Evolutionary conservation across 2,329 filamentous ascomycete genomes (phyloP).

Genomic region (Exophiala sideris): DNA sequence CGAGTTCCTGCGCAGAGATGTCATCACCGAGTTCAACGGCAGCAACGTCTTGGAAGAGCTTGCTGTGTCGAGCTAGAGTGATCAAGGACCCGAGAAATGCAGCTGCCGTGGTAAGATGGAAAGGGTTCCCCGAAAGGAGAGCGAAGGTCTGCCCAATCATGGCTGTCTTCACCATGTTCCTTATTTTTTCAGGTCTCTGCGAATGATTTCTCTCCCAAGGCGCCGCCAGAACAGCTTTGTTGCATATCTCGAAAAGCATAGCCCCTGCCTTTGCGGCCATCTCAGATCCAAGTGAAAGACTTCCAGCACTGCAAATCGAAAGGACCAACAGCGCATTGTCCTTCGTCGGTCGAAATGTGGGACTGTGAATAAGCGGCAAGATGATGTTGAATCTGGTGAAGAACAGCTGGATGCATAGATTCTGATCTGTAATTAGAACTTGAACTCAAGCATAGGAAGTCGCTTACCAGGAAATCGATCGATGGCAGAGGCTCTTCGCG

Average conservation of each 20-base stretch:
- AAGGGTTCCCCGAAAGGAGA: constrained; percentile 13
- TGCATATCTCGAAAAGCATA: constrained; percentile 29
- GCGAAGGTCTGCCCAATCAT: constrained; percentile 22
- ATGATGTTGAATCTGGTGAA: constrained; percentile 27
- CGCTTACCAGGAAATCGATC: constrained; percentile 3
- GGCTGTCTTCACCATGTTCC: constrained; percentile 9
- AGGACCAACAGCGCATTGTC: constrained; percentile 28
- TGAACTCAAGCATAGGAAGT: neutral
- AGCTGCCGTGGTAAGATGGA: constrained; percentile 12
- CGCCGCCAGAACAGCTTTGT: constrained; percentile 29
- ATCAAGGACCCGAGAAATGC: constrained; percentile 16
- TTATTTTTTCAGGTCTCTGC: constrained; percentile 1
- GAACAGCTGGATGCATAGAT: constrained; percentile 29
- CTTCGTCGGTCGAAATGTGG: constrained; percentile 27
- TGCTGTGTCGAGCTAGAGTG: constrained; percentile 8
- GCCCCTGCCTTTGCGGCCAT: constrained; percentile 22
- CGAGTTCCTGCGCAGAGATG: constrained; percentile 2
- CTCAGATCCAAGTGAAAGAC: constrained; percentile 28
- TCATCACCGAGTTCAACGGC: constrained; percentile 3
- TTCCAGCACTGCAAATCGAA: constrained; percentile 30
- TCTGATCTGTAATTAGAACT: neutral
- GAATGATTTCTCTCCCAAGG: constrained; percentile 7
- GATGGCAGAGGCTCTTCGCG: constrained; percentile 5
- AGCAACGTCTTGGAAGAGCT: neutral
- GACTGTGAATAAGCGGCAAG: constrained; percentile 29